Evolutionary conservation across 331 rosid genomes (phyloP).

Genomic region (Arachis monticola): DNA sequence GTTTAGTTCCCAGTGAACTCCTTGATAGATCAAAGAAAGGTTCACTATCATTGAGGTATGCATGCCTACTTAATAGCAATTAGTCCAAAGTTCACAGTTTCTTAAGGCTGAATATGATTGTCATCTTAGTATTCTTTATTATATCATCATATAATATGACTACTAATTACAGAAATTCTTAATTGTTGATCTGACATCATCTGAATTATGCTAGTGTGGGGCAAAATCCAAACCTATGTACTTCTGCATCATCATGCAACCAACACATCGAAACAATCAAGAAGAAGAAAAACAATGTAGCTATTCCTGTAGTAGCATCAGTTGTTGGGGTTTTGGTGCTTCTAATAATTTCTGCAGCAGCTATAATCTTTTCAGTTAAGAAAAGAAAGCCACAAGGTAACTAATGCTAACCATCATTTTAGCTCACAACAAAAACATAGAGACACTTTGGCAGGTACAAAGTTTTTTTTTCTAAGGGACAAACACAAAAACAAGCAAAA

Average conservation of each 20-base stretch:
- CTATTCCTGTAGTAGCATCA: constrained; percentile 47
- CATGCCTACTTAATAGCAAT: not conserved
- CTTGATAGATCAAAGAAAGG: constrained; percentile 48
- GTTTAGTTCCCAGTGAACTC: constrained; percentile 51
- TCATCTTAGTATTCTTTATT: not conserved
- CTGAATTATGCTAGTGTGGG: constrained; percentile 34
- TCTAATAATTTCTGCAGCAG: constrained; percentile 18
- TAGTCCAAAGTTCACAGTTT: not conserved
- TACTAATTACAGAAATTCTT: not conserved
- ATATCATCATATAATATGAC: not conserved
- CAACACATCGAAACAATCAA: not conserved
- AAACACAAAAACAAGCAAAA: too few relatives aligned
- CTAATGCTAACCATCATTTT: not conserved
- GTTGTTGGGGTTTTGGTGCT: constrained; percentile 44
- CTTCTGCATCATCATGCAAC: constrained; percentile 40
- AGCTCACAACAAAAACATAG: too few relatives aligned
- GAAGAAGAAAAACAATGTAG: constrained; percentile 23
- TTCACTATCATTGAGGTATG: constrained; percentile 44
- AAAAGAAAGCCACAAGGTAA: constrained; percentile 40
- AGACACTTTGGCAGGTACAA: too few relatives aligned
- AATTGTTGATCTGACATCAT: not conserved
- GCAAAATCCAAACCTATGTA: constrained; percentile 44
- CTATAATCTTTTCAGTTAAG: constrained; percentile 29
- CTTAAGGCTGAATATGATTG: not conserved
- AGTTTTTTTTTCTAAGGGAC: too few relatives aligned